phyloP scores from a whole-genome alignment of 2,329 filamentous ascomycete species.

The Sarocladium kiliense region DNA sequence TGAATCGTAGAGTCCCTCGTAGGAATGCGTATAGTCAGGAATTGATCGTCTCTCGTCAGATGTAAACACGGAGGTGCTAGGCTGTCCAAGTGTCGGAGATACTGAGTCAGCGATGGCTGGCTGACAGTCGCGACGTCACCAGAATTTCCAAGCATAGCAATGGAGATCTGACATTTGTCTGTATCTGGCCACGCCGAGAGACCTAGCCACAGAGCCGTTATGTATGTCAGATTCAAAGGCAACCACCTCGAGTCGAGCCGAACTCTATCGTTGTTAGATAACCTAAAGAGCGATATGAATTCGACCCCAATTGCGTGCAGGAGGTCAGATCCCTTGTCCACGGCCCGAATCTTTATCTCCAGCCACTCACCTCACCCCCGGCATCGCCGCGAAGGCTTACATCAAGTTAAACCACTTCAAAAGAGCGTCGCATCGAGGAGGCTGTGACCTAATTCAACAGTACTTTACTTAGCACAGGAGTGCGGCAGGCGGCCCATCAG shows the following conservation, averaged over 20 bases:
- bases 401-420: too few species aligned
- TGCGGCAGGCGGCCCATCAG: neutral
- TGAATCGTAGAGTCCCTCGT: too few species aligned
- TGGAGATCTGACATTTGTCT: too few species aligned
- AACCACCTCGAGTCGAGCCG: neutral
- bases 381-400: too few species aligned
- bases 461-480: neutral
- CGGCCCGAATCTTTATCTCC: neutral
- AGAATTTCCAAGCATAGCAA: too few species aligned
- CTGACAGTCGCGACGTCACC: neutral
- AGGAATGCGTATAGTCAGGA: too few species aligned
- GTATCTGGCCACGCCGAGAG: too few species aligned
- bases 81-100: neutral
- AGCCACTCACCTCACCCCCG: neutral
- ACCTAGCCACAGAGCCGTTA: too few species aligned
- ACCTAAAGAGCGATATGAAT: too few species aligned
- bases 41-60: neutral
- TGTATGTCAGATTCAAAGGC: slow-evolving; percentile 2
- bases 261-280: too few species aligned
- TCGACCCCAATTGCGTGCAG: neutral
- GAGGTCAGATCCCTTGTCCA: neutral
- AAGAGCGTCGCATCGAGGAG: too few species aligned
- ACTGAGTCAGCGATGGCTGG: neutral
- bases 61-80: neutral
- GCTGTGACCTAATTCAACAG: neutral